phyloP scores from a whole-genome alignment of 2,329 filamentous ascomycete species.

The Phyllosticta citrichinensis region DNA sequence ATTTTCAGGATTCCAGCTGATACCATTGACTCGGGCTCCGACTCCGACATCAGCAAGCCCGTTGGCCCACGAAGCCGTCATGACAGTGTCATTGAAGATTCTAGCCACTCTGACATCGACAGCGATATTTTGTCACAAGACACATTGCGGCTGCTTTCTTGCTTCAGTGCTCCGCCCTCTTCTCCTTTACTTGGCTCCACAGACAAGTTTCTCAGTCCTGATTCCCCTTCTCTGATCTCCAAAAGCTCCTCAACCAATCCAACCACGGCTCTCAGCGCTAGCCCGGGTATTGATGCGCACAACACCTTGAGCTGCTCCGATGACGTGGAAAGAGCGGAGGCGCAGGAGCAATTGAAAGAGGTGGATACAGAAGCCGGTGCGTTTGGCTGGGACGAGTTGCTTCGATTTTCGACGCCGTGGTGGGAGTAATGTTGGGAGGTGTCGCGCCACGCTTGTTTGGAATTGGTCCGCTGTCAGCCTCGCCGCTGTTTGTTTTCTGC shows the following conservation, averaged over 20 bases:
- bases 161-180: background rate
- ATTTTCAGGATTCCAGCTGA: background rate
- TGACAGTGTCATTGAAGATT: background rate
- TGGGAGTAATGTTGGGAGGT: background rate
- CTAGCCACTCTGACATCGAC: background rate
- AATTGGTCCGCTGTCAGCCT: background rate
- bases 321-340: background rate
- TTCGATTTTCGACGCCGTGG: background rate
- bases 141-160: background rate
- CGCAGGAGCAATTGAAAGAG: background rate
- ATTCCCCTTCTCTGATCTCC: background rate
- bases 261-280: background rate
- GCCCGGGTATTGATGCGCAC: background rate
- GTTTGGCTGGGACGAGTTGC: background rate
- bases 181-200: background rate
- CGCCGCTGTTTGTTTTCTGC: too few relatives aligned
- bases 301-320: background rate
- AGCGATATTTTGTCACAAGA: background rate
- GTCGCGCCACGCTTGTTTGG: background rate
- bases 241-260: background rate
- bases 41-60: background rate
- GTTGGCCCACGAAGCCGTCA: background rate
- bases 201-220: background rate
- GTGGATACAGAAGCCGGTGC: background rate
- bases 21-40: background rate